Conservation (phyloP, 148 eudicot genomes). For the Cornus suecica region DNA sequence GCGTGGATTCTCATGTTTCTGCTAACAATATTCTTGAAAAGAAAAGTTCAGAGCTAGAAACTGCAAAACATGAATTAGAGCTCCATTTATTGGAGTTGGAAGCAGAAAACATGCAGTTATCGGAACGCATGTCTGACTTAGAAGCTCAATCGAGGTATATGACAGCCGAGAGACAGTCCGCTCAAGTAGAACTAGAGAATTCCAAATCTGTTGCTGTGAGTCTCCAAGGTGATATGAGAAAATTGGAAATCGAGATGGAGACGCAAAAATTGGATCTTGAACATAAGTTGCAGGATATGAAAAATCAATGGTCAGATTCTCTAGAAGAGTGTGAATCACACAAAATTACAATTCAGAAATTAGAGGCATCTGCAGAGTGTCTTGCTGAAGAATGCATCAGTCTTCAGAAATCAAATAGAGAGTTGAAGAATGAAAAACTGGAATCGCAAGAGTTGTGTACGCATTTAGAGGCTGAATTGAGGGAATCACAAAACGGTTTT, state of each 20-base stretch:
- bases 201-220: slow-evolving; percentile 34
- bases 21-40: slow-evolving; percentile 45
- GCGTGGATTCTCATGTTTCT: slow-evolving; percentile 33
- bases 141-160: slow-evolving; percentile 62
- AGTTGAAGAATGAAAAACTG: slow-evolving; percentile 47
- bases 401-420: slow-evolving; percentile 53
- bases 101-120: slow-evolving; percentile 55
- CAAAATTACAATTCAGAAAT: slow-evolving; percentile 48
- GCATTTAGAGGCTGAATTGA: slow-evolving; percentile 46
- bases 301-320: slow-evolving; percentile 52
- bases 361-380: slow-evolving; percentile 53
- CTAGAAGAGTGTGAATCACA: slow-evolving; percentile 60
- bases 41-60: slow-evolving; percentile 45
- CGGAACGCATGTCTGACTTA: slow-evolving; percentile 56
- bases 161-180: slow-evolving; percentile 53
- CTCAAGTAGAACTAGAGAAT: slow-evolving; percentile 44
- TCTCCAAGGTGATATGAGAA: slow-evolving; percentile 40
- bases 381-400: slow-evolving; percentile 56
- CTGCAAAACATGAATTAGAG: slow-evolving; percentile 48
- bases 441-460: slow-evolving; percentile 36
- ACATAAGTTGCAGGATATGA: slow-evolving; percentile 44
- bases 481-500: slow-evolving; percentile 29
- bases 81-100: slow-evolving; percentile 43
- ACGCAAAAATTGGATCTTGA: slow-evolving; percentile 35
- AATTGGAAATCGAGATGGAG: slow-evolving; percentile 40